Evolutionary conservation across 768 basidiomycete genomes (phyloP), one percentile per base, ranked within the genome.

Genomic region (Rhizopogon vesiculosus): DNA sequence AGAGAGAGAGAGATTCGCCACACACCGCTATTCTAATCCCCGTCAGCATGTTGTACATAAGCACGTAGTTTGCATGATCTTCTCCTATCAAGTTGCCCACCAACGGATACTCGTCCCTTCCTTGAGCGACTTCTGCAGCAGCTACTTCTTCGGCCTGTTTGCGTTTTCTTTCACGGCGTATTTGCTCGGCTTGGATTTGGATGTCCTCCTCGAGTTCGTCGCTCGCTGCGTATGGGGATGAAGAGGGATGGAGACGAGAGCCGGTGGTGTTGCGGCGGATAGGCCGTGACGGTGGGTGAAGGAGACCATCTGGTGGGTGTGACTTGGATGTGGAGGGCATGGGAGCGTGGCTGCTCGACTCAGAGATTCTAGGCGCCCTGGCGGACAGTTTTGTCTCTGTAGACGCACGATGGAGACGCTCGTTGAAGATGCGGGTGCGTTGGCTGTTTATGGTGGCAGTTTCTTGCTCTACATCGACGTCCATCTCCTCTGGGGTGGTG

Each of bases 21-120:
- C 89, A 66, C 63, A 93, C 95, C 29, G 87, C 95, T 62, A 94
- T 93, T 42, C 97, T 84, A 58, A 99, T 99, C 5, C 97, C 97
- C 4, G 97, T 99, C 64, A 99, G 79, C 97, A 99, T 99, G 76
- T 99, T 98, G 76, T 98, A 99, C 97, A 98, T 98, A 65, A 99
- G 75, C 56, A 98, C 91, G 63, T 98, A 99, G 76, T 99, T 99
- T 70, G 89, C 95, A 72, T 99, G 97, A 64, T 86, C 96, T 69
- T 98, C 95, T n/a, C 93, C 92, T 60, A 99, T 97, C 61, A 98
- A 74, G 69, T 98, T 98, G 1, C 97, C 97, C 0, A 98, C 91
- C 12, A 95, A 73, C 4, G 87, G 86, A 52, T 69, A 73, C 29
- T 80, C 74, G 48, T 85, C 84, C 18, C 80, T 78, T 38, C 39